Evolutionary conservation across 139 green algal species (phyloP).

Genomic region (Edaphochlamys debaryana): DNA sequence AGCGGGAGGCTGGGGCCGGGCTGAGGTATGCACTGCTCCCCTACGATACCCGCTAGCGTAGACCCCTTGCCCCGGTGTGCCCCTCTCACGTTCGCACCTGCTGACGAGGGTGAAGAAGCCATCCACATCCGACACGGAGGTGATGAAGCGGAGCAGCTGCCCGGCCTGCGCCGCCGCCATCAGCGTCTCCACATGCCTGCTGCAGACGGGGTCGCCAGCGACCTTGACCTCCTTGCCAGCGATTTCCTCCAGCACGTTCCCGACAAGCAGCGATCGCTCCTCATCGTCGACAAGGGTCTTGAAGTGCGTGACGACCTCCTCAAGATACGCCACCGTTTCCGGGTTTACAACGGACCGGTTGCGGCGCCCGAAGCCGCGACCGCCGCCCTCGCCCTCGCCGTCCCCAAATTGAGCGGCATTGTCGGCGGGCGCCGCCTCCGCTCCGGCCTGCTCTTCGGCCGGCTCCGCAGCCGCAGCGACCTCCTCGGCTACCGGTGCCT

Average conservation of each 20-base stretch:
- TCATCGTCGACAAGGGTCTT: constrained; percentile 70
- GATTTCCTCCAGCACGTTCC: constrained; percentile 77
- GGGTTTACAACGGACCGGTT: constrained; percentile 5
- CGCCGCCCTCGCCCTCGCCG: background rate
- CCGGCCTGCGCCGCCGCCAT: constrained; percentile 50
- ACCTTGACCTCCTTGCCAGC: constrained; percentile 46
- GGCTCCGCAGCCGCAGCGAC: background rate
- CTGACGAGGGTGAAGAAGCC: constrained; percentile 51
- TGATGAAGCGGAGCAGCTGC: constrained; percentile 61
- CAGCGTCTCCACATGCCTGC: constrained; percentile 74
- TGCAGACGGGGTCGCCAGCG: constrained; percentile 54
- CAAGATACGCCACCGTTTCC: constrained; percentile 28
- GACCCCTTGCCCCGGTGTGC: no score
- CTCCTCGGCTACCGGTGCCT: background rate
- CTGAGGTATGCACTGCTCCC: no score
- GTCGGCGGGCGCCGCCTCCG: background rate
- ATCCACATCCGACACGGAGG: constrained; percentile 43
- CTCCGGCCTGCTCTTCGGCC: background rate
- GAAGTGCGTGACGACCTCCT: constrained; percentile 65
- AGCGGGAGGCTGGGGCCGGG: no score
- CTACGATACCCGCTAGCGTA: no score
- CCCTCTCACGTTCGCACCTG: no score
- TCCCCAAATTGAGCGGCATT: background rate
- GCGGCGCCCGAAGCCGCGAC: background rate
- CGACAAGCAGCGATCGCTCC: constrained; percentile 68